Evolutionary conservation across 192 early-diverging fungal genomes (phyloP).

Genomic region (Mortierella hygrophila): DNA sequence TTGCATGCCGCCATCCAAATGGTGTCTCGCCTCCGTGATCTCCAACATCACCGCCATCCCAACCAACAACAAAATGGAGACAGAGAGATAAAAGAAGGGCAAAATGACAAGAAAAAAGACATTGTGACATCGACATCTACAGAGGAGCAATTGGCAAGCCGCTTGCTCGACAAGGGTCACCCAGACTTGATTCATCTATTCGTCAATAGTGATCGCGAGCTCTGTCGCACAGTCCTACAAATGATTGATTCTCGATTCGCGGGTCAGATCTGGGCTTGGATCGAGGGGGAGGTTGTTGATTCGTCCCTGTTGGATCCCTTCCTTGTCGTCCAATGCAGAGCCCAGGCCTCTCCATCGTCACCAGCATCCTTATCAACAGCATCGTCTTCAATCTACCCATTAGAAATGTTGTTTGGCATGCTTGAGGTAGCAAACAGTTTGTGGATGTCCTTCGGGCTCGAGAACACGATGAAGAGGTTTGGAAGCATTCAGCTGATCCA

Average conservation of each 20-base stretch:
- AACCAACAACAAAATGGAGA: neutral
- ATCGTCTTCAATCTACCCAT: no score
- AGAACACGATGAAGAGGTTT: slow-evolving; percentile 2
- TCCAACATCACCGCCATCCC: neutral
- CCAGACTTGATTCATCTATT: neutral
- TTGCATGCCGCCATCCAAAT: neutral
- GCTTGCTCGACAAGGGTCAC: neutral
- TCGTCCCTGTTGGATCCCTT: neutral
- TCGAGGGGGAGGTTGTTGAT: neutral
- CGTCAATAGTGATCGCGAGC: neutral
- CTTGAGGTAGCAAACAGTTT: neutral
- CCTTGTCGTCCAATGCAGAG: neutral
- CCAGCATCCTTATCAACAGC: neutral
- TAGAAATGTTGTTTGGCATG: neutral
- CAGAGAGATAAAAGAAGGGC: neutral
- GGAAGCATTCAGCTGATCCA: neutral
- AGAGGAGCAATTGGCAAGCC: neutral
- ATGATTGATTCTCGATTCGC: neutral
- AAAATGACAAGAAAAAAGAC: no score
- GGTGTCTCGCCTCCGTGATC: neutral
- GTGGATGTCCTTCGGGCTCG: neutral
- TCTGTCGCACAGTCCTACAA: neutral
- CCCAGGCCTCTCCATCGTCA: neutral
- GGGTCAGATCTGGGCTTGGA: neutral
- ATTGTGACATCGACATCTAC: neutral